Percentiles rank a stretch among this genome's conserved stretches.
Conservation (phyloP, 2,329 filamentous ascomycete species). For the Erysiphe pulchra region DNA sequence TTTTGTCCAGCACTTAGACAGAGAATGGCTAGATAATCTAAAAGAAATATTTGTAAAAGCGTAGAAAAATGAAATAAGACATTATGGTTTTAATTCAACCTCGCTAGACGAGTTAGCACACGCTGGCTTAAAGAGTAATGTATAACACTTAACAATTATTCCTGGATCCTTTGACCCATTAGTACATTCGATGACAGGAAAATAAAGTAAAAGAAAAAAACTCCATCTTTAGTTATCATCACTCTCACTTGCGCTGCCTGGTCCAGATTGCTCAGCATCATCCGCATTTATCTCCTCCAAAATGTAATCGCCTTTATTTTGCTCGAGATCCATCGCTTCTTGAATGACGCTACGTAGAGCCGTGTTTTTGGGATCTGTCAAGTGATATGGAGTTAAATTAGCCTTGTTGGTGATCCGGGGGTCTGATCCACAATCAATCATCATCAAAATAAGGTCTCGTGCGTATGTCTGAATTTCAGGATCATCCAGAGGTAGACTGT, state of each 20-base stretch:
- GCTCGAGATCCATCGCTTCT: slow-evolving; percentile 40
- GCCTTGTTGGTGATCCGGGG: slow-evolving; percentile 42
- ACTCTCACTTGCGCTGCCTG: slow-evolving; percentile 36
- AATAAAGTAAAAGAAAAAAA: too few relatives aligned
- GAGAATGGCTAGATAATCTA: too few relatives aligned
- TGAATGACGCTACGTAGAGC: slow-evolving; percentile 36
- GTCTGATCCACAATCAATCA: slow-evolving; percentile 55
- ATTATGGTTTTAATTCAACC: too few relatives aligned
- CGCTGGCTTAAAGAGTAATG: too few relatives aligned
- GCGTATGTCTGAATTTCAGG: slow-evolving; percentile 35
- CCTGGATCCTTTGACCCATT: too few relatives aligned
- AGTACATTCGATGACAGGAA: too few relatives aligned
- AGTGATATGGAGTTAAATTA: slow-evolving; percentile 42
- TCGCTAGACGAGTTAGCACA: too few relatives aligned
- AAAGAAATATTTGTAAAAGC: too few relatives aligned
- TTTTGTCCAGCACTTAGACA: too few relatives aligned
- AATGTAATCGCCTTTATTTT: slow-evolving; percentile 26
- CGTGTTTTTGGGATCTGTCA: slow-evolving; percentile 45
- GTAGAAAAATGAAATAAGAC: too few relatives aligned
- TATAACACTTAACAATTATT: too few relatives aligned
- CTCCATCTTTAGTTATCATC: slow-evolving; percentile 13
- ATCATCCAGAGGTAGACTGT: slow-evolving; percentile 24
- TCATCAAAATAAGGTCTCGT: slow-evolving; percentile 44
- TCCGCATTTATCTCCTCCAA: slow-evolving; percentile 11
- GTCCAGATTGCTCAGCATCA: slow-evolving; percentile 24